Conservation (phyloP, 257 asterid genomes). For the Cruciata laevipes region DNA sequence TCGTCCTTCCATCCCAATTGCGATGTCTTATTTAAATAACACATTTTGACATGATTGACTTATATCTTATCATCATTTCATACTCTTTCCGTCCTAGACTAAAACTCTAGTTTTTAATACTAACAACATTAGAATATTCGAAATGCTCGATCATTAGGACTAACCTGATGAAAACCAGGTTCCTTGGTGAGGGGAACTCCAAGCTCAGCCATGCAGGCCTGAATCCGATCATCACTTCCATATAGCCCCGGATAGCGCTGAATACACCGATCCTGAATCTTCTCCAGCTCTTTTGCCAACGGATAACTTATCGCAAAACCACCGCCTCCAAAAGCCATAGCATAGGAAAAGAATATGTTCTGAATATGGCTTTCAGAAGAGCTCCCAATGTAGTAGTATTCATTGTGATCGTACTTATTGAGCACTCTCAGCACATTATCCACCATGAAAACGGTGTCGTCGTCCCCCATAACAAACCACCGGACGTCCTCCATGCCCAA, state of each 20-base stretch:
- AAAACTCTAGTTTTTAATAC: too few species aligned
- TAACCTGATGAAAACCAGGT: conserved; percentile 68
- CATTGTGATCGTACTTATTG: conserved; percentile 55
- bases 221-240: conserved; percentile 81
- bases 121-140: background rate
- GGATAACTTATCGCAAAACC: conserved; percentile 91
- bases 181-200: conserved; percentile 83
- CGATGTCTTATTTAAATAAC: too few species aligned
- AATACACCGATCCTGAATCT: conserved; percentile 73
- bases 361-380: conserved; percentile 75
- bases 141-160: background rate
- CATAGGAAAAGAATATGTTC: conserved; percentile 64
- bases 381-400: conserved; percentile 68
- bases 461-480: conserved; percentile 96
- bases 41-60: background rate
- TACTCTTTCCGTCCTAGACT: too few species aligned
- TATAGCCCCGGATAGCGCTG: conserved; percentile 64
- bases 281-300: conserved; percentile 61
- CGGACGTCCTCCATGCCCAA: conserved; percentile 48
- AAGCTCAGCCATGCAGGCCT: conserved; percentile 83
- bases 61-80: background rate
- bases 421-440: conserved; percentile 67
- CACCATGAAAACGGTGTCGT: conserved; percentile 67
- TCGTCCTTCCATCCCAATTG: too few species aligned
- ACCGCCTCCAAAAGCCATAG: conserved; percentile 89